Conservation (phyloP, 1,139 yeast species). For the Magnusiomyces sp. region DNA sequence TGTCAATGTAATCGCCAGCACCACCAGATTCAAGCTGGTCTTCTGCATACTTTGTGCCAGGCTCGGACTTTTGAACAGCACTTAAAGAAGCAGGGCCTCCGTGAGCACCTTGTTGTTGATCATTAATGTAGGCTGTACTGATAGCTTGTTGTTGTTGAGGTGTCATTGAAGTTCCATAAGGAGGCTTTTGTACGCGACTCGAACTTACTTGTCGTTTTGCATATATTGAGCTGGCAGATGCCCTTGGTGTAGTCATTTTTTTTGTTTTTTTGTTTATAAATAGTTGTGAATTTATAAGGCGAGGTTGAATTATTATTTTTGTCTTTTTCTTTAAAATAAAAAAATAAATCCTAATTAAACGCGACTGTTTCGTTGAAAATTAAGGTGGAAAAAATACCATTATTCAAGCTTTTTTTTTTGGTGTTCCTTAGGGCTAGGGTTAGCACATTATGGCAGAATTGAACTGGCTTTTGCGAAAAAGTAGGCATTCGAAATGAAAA, state of each 20-base stretch:
- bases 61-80: not conserved
- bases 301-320: no score
- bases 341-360: no score
- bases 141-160: constrained; percentile 9
- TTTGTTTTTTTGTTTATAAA: not conserved
- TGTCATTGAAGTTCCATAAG: constrained; percentile 11
- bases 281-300: no score
- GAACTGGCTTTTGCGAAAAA: no score
- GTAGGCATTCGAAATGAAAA: no score
- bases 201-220: constrained; percentile 1
- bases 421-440: no score
- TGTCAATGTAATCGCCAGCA: constrained; percentile 36
- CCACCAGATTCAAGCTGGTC: constrained; percentile 25
- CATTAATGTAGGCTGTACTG: constrained; percentile 2
- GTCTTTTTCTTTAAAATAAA: no score
- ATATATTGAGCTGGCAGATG: not conserved
- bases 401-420: no score
- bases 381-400: no score
- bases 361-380: no score
- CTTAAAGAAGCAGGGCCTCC: not conserved
- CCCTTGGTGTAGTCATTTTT: not conserved
- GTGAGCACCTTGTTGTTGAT: not conserved
- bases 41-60: constrained; percentile 8
- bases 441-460: no score
- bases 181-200: constrained; percentile 10